Evolutionary conservation across 805 yeast genomes (phyloP).

Genomic region (Candida broadrunensis): DNA sequence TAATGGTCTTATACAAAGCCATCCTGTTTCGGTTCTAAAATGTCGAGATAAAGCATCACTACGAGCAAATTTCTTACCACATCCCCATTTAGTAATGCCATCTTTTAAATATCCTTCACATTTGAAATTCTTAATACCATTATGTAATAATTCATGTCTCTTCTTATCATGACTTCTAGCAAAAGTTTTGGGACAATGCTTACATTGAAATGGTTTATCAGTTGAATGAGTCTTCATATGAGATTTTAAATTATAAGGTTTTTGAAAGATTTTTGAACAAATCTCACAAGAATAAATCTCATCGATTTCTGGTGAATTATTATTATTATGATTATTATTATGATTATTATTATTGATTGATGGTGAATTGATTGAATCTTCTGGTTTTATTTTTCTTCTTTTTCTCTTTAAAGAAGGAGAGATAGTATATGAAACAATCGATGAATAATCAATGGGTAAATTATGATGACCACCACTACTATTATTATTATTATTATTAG

Average conservation of each 20-base stretch:
- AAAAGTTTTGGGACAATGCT: conserved; percentile 62
- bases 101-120: conserved; percentile 63
- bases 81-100: conserved; percentile 66
- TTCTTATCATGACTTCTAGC: conserved; percentile 76
- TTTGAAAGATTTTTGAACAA: conserved; percentile 45
- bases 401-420: conserved; percentile 27
- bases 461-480: neutral
- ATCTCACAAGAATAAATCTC: conserved; percentile 34
- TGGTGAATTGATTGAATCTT: neutral
- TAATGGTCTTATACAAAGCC: conserved; percentile 63
- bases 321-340: no score
- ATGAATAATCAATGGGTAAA: conserved; percentile 26
- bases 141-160: conserved; percentile 73
- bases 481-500: no score
- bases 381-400: conserved; percentile 17
- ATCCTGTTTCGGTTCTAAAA: conserved; percentile 72
- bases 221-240: conserved; percentile 56
- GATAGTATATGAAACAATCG: conserved; percentile 32
- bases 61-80: conserved; percentile 70
- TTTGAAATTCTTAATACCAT: conserved; percentile 66
- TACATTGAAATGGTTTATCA: conserved; percentile 68
- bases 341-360: neutral
- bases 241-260: conserved; percentile 48
- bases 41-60: conserved; percentile 78
- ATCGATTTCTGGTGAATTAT: conserved; percentile 1